A percentile compares a stretch with the other conserved stretches of the same genome.
These are phyloP conservation scores for Acanthochlamys bracteata DNA, from an alignment of 106 monocot species.

Conservation along the genomic window DNA sequence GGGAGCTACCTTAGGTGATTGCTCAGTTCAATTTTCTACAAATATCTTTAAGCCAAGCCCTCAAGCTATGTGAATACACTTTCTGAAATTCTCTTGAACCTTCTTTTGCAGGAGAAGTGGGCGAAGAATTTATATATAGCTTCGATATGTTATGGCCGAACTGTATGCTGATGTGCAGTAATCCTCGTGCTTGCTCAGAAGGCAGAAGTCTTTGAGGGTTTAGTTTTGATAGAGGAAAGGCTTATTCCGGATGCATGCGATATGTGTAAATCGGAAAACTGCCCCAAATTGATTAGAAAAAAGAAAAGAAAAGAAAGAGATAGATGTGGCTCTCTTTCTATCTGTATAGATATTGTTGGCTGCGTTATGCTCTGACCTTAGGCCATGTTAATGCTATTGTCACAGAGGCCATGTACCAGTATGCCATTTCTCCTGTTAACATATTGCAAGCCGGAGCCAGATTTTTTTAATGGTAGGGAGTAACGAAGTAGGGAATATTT, in stretches of 20 bases:
- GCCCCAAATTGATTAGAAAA: neutral
- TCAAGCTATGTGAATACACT: too few relatives aligned
- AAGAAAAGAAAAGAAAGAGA: neutral
- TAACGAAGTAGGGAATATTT: too few relatives aligned
- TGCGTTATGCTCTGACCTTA: neutral
- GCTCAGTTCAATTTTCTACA: too few relatives aligned
- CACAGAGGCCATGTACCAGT: neutral
- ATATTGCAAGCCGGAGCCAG: neutral
- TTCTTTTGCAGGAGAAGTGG: slow-evolving; percentile 58
- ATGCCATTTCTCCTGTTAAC: neutral
- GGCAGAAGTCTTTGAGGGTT: neutral
- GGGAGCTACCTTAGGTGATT: too few relatives aligned
- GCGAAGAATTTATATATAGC: slow-evolving; percentile 68
- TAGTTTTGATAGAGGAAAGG: slow-evolving; percentile 2
- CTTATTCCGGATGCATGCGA: neutral
- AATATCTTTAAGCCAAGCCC: too few relatives aligned
- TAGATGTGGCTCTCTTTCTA: neutral
- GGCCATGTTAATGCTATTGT: neutral
- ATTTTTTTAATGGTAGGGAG: neutral
- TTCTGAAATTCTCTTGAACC: neutral
- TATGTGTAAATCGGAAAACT: neutral
- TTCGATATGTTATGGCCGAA: slow-evolving; percentile 66
- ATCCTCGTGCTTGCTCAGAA: neutral
- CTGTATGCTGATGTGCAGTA: slow-evolving; percentile 40
- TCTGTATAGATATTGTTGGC: slow-evolving; percentile 7